These are phyloP conservation scores for Cavenderia fasciculata DNA, from an alignment of 78 protist species.

Conservation along the genomic window DNA sequence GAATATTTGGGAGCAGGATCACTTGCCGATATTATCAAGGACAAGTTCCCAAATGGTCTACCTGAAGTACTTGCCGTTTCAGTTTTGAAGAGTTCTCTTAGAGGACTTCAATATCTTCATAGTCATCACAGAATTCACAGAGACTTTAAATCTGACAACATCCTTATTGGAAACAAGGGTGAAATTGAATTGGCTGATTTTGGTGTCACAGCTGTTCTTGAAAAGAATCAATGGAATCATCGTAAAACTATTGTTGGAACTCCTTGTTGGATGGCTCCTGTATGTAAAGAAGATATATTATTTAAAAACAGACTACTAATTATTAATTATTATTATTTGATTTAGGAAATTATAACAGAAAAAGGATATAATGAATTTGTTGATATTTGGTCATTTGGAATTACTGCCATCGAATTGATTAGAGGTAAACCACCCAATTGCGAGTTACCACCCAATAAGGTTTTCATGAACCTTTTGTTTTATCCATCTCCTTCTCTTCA, in stretches of 20 bases:
- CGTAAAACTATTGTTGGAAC: slow-evolving; percentile 87
- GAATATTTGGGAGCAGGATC: slow-evolving; percentile 83
- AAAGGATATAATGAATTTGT: slow-evolving; percentile 50
- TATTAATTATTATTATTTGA: too few relatives aligned
- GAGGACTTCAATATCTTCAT: slow-evolving; percentile 79
- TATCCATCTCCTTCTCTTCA: slow-evolving; percentile 30
- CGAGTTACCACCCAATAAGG: slow-evolving; percentile 58
- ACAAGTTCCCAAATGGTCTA: slow-evolving; percentile 60
- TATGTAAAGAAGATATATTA: slow-evolving; percentile 2
- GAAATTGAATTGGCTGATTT: slow-evolving; percentile 87
- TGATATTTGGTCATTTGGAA: slow-evolving; percentile 76
- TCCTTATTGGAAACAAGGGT: slow-evolving; percentile 74
- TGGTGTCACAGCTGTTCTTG: slow-evolving; percentile 78
- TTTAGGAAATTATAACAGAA: slow-evolving; percentile 56
- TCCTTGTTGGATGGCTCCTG: slow-evolving; percentile 94
- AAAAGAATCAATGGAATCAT: background rate
- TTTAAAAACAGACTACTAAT: too few relatives aligned
- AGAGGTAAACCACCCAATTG: slow-evolving; percentile 62
- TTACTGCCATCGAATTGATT: slow-evolving; percentile 61
- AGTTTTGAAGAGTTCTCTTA: slow-evolving; percentile 20
- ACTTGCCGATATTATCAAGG: slow-evolving; percentile 79
- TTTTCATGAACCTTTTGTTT: slow-evolving; percentile 55
- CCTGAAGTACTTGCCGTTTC: slow-evolving; percentile 35
- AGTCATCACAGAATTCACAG: slow-evolving; percentile 80
- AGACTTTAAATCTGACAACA: slow-evolving; percentile 88